Evolutionary conservation across 371 early-diverging fungal species (phyloP), one percentile per base, ranked within the genome.

Genomic region (Saksenaea oblongispora): DNA sequence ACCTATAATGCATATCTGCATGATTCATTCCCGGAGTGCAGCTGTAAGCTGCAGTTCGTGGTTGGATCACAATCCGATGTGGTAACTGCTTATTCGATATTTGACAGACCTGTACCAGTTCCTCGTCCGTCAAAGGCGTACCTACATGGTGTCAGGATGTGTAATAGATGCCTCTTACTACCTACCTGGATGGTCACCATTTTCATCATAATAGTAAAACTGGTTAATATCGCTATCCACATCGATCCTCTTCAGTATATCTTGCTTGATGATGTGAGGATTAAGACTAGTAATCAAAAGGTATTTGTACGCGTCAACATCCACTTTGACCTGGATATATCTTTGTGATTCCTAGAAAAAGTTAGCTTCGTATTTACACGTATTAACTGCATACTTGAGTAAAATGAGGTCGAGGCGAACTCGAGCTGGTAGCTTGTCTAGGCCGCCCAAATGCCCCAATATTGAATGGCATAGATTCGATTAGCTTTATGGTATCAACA

Each of bases 141-240:
- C 75, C 79, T 78, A 68, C 5, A 22, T 8, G 18, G 24, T 34
- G 35, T 22, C n/a, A 34, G 22, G 58, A 27, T 22, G 42, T 53
- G 14, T 54, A 17, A 13, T 7, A 56, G 27, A 9, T 34, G 14
- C 8, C n/a, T 41, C 15, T 27, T 62, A 64, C 2, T 35, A 27
- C 17, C 70, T 69, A 69, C 81, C 74, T 57, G 76, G 68, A 34
- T 75, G 66, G 28, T 73, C 65, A 22, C 79, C 77, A 54, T 78
- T 78, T 56, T 79, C 79, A 70, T 79, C 77, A 44, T 65, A 82
- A 53, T 73, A 82, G 8, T 65, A 56, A 58, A 71, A 76, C 61
- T 65, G 47, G 17, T 73, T 66, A 60, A 59, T 66, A 56, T 63
- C 63, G 22, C 66, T 72, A 55, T 73, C 66, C 3, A 77, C 27